A percentile compares a stretch with the other conserved stretches of the same genome.
Conservation (phyloP, 495 filamentous ascomycete genomes). For the Aspergillus egyptiacus region DNA sequence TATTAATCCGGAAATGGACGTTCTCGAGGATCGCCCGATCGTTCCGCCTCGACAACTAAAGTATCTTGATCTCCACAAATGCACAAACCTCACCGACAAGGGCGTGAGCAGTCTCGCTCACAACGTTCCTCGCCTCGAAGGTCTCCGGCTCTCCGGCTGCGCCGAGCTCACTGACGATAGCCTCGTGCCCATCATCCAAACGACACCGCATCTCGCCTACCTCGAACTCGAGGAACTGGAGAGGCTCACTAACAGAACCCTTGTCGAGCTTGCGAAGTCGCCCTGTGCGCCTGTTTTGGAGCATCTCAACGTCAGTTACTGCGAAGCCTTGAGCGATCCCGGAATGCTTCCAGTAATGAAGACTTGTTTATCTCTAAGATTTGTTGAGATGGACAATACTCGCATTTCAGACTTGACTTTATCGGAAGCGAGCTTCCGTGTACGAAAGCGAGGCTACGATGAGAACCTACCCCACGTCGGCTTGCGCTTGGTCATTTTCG, state of each 20-base stretch:
- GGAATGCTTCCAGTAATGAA: constrained; percentile 84
- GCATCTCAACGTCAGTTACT: constrained; percentile 85
- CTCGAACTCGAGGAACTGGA: constrained; percentile 85
- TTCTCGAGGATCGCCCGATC: constrained; percentile 65
- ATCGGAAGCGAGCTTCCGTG: constrained; percentile 71
- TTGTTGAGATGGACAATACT: constrained; percentile 90
- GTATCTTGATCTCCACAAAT: constrained; percentile 81
- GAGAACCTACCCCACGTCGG: constrained; percentile 52
- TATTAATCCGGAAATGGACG: constrained; percentile 64
- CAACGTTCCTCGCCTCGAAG: constrained; percentile 74
- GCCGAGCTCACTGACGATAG: constrained; percentile 64
- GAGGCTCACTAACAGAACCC: constrained; percentile 63
- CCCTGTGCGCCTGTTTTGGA: constrained; percentile 64
- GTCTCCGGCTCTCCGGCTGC: constrained; percentile 73
- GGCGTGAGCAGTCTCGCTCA: constrained; percentile 62
- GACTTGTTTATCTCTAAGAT: constrained; percentile 59
- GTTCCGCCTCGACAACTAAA: constrained; percentile 74
- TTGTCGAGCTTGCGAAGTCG: constrained; percentile 66
- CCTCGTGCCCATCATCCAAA: constrained; percentile 65
- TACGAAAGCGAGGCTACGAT: constrained; percentile 58
- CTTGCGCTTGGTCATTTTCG: constrained; percentile 77
- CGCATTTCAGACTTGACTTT: constrained; percentile 82
- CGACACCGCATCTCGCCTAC: constrained; percentile 70
- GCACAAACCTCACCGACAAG: constrained; percentile 61
- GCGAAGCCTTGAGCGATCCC: constrained; percentile 74